These are phyloP conservation scores for Alternaria sp. DNA, from an alignment of 2,329 filamentous ascomycete genomes.

Conservation along the genomic window DNA sequence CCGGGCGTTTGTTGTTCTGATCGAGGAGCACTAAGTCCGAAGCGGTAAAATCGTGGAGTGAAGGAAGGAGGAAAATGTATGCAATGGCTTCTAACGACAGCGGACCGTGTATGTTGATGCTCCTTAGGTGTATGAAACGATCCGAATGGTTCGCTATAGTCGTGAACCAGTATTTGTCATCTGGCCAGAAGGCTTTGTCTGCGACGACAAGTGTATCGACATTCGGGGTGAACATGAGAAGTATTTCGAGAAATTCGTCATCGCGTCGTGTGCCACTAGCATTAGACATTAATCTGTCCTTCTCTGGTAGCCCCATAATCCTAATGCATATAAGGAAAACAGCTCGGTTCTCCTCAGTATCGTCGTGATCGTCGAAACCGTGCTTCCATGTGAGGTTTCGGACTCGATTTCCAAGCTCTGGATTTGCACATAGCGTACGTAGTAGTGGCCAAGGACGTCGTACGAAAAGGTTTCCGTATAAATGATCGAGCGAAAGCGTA, in stretches of 20 bases:
- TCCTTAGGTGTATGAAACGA: not conserved
- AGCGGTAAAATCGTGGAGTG: not conserved
- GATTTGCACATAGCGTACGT: not conserved
- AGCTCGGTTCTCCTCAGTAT: not conserved
- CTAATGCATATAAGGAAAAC: not conserved
- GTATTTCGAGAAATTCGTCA: conserved; percentile 2
- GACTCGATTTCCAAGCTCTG: conserved; percentile 1
- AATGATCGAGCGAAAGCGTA: conserved; percentile 4
- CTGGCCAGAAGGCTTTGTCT: conserved; percentile 2
- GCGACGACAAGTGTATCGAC: conserved; percentile 2
- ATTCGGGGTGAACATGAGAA: conserved; percentile 2
- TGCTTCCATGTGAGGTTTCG: conserved; percentile 5
- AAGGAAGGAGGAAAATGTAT: conserved; percentile 10
- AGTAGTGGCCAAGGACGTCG: conserved; percentile 6
- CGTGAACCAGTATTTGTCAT: conserved; percentile 2
- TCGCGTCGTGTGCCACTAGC: not conserved
- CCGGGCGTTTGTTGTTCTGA: not conserved
- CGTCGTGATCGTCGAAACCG: not conserved
- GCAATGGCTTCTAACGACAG: conserved; percentile 6
- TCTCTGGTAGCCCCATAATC: not conserved
- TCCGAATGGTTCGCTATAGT: not conserved
- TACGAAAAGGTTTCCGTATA: conserved; percentile 2
- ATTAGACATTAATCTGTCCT: not conserved
- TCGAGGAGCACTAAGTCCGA: conserved; percentile 1
- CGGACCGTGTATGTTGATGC: conserved; percentile 6